These are phyloP conservation scores for Spinacia oleracea DNA, from an alignment of 179 eudicot species.

Conservation along the genomic window DNA sequence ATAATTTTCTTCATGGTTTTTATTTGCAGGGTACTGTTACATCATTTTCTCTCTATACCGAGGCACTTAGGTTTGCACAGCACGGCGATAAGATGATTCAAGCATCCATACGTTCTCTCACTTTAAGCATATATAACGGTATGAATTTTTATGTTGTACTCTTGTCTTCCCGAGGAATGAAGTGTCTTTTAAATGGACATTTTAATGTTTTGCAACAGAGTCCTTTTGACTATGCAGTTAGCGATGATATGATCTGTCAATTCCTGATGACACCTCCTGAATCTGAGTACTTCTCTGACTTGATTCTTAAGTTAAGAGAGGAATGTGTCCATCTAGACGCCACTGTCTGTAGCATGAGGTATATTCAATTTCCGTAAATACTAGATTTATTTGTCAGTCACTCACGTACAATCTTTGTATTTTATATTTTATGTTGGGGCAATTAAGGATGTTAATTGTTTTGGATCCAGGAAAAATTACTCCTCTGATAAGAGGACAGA, in stretches of 20 bases:
- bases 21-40: slow-evolving; percentile 46
- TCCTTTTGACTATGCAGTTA: slow-evolving; percentile 45
- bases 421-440: not conserved
- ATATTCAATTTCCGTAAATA: not conserved
- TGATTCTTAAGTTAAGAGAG: slow-evolving; percentile 39
- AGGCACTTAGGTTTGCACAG: slow-evolving; percentile 53
- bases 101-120: slow-evolving; percentile 44
- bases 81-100: slow-evolving; percentile 63
- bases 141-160: slow-evolving; percentile 13
- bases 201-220: slow-evolving; percentile 33
- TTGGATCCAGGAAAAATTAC: slow-evolving; percentile 38
- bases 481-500: slow-evolving; percentile 32
- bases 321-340: slow-evolving; percentile 41
- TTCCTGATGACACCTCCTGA: slow-evolving; percentile 43
- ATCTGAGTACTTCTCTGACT: slow-evolving; percentile 41
- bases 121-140: slow-evolving; percentile 49
- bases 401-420: not conserved
- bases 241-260: slow-evolving; percentile 47
- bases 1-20: not conserved
- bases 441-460: not conserved
- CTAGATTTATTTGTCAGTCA: not conserved
- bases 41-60: slow-evolving; percentile 54
- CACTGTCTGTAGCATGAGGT: slow-evolving; percentile 34
- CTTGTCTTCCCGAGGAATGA: not conserved
- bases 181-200: slow-evolving; percentile 7